Evolutionary conservation across 2,329 filamentous ascomycete species (phyloP).

Genomic region (Ceratocystis smalleyi): DNA sequence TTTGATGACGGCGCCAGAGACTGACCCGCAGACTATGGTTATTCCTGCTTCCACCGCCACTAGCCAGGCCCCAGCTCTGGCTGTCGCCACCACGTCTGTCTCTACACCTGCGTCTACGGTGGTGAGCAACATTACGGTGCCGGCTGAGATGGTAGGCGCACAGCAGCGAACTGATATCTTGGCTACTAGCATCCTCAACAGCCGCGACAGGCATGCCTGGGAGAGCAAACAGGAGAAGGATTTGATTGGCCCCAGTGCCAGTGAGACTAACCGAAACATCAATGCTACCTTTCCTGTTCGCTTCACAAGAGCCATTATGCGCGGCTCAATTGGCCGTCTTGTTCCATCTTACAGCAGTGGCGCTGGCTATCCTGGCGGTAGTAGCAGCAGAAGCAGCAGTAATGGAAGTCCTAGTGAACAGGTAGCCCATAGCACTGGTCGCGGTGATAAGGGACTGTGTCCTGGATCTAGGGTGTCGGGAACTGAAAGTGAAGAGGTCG

Average conservation of each 20-base stretch:
- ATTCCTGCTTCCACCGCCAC: not conserved
- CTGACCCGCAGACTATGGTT: not conserved
- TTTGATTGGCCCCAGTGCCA: conserved; percentile 2
- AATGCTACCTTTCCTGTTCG: conserved; percentile 11
- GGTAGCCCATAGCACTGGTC: not conserved
- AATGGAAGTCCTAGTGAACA: not conserved
- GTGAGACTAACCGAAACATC: not conserved
- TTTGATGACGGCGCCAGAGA: not conserved
- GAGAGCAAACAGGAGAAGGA: conserved; percentile 8
- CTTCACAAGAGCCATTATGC: conserved; percentile 10
- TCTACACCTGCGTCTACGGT: not conserved
- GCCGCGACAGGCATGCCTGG: not conserved
- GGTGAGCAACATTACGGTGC: not conserved
- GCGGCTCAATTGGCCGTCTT: conserved; percentile 10
- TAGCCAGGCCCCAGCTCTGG: not conserved
- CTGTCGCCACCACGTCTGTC: not conserved
- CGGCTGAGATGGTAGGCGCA: not conserved
- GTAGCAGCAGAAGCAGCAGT: not conserved
- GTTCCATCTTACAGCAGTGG: conserved; percentile 2
- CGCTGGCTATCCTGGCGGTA: not conserved
- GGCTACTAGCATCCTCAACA: conserved; percentile 1
- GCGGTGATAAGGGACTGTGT: not conserved
- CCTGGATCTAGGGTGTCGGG: not conserved
- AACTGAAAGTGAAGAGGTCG: not conserved
- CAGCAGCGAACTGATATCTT: not conserved